These are phyloP conservation scores for Fusarium sambucinum DNA, from an alignment of 2,329 filamentous ascomycete species.

Conservation along the genomic window DNA sequence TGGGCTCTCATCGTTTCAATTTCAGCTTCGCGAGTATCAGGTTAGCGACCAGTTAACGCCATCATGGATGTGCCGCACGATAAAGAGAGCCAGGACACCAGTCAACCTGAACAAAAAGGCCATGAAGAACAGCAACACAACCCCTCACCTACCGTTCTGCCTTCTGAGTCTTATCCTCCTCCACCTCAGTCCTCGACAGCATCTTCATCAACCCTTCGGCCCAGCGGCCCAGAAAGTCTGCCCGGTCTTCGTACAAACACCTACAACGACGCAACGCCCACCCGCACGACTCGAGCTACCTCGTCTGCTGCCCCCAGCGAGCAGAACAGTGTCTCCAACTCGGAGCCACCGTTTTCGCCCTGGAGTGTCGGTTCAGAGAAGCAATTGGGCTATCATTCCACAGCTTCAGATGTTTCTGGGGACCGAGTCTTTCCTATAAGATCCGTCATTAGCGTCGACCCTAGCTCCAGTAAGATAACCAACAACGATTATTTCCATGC, in stretches of 20 bases:
- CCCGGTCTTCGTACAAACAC: constrained; percentile 16
- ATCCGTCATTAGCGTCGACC: constrained; percentile 80
- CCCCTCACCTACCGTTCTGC: background rate
- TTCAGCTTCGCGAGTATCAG: constrained; percentile 31
- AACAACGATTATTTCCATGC: constrained; percentile 57
- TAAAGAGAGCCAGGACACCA: constrained; percentile 21
- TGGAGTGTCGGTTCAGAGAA: constrained; percentile 59
- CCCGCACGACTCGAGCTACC: constrained; percentile 22
- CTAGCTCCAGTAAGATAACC: constrained; percentile 56
- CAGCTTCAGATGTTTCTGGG: constrained; percentile 54
- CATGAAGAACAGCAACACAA: background rate
- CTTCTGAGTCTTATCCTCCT: constrained; percentile 6
- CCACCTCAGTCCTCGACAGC: constrained; percentile 27
- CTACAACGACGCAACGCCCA: constrained; percentile 14
- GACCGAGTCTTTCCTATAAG: constrained; percentile 85
- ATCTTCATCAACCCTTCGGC: constrained; percentile 30
- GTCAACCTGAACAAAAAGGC: constrained; percentile 17
- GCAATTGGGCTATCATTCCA: constrained; percentile 52
- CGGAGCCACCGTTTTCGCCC: constrained; percentile 53
- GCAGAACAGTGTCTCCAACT: constrained; percentile 32
- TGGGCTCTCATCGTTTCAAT: constrained; percentile 13
- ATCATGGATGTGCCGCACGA: constrained; percentile 43
- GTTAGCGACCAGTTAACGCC: constrained; percentile 32
- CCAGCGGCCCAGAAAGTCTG: background rate
- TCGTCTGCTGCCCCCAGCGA: constrained; percentile 39